Percentiles rank a stretch among this genome's conserved stretches.
These are phyloP conservation scores for Forsythia viridissima DNA, from an alignment of 257 asterid species.

Conservation along the genomic window DNA sequence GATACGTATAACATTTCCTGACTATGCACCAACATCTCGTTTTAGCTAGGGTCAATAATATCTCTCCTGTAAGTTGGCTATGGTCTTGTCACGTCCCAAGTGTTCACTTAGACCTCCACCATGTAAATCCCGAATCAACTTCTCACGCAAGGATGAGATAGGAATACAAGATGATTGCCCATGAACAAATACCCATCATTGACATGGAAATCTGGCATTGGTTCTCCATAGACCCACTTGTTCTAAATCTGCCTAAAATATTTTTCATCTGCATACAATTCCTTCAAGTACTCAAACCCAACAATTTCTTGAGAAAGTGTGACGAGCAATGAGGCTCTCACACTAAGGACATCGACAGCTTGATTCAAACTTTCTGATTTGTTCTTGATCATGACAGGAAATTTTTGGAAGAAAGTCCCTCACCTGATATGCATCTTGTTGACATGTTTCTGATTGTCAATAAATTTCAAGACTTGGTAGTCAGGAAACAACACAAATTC, in stretches of 20 bases:
- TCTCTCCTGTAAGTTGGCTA: no score
- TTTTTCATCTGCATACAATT: background rate
- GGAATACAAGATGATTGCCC: no score
- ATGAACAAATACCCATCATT: no score
- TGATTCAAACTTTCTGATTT: no score
- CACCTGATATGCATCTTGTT: background rate
- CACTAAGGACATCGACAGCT: no score
- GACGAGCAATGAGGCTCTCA: background rate
- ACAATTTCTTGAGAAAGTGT: background rate
- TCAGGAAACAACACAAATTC: background rate
- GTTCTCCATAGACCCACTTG: no score
- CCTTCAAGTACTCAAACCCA: background rate
- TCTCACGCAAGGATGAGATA: no score
- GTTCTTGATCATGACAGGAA: background rate
- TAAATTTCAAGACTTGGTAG: background rate
- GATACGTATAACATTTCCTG: no score
- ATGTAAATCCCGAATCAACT: no score
- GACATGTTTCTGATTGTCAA: background rate
- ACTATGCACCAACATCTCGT: background rate
- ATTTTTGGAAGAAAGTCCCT: background rate
- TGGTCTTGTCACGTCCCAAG: no score
- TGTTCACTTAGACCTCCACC: no score
- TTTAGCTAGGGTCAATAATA: constrained; percentile 1
- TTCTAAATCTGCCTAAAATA: background rate
- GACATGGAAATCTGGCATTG: no score